Evolutionary conservation across 108 stramenopile species (phyloP), one percentile per base, ranked within the genome.

Genomic region (Pseudonitzschia pungens): DNA sequence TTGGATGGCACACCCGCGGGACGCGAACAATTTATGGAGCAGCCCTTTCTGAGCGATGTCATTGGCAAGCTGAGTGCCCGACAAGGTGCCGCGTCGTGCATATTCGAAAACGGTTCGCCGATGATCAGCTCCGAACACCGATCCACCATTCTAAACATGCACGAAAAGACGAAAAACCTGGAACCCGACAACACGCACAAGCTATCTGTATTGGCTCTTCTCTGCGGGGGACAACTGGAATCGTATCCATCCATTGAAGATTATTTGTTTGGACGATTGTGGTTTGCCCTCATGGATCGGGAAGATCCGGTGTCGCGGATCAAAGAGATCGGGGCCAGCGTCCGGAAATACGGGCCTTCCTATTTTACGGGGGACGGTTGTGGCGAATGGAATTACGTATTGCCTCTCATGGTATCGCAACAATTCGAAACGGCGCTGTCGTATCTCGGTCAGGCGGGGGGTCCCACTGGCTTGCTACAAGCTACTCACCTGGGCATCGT

Each of bases 361-460:
- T 79, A 94, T 74, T 94, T 94, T 74, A 82, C 85, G 52, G 75
- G 77, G 15, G 83, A 82, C 14, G 81, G 77, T 20, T 81, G 81
- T 48, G 89, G 87, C 24, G 88, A 84, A 27, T 94, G 93, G 93
- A 83, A 87, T 14, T 91, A 89, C 60, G 78, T 85, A 0, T 56
- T 89, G 14, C 91, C 93, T 0, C 69, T 94, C 68, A 58, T 94
- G 60, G 77, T 78, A 18, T 70, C 89, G 22, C 91, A 91, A 68
- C 90, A 94, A 70, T 94, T 85, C 69, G 80, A 69, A n/a, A 79
- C 85, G 15, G 88, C 87, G 10, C 66, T 94, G 36, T 68, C 81
- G 14, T 87, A 88, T 57, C 73, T 94, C 26, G 87, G 86, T 24
- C 79, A 92, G 58, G 81, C 69, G 0, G 89, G 88, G 14, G 84